Evolutionary conservation across 441 rosid genomes (phyloP), one percentile per base, ranked within the genome.

Genomic region (Macaranga tanarius): DNA sequence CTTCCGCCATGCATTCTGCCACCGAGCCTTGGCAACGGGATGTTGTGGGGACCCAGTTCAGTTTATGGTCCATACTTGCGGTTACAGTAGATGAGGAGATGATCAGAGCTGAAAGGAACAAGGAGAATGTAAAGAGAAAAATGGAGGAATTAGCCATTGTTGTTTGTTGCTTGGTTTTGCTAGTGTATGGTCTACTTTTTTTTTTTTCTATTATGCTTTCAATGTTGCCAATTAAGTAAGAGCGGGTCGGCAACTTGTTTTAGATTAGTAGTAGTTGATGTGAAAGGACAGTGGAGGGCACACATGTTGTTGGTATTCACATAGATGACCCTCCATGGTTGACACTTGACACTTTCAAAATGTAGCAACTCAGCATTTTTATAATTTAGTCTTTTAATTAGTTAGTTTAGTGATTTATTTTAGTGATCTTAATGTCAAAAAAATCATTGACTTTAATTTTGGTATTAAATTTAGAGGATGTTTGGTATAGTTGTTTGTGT

Each of bases 1-100:
- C 65, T 31, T 74, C 62, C 2, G 23, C 81, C 70, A 83, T 71
- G 84, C 95, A 90, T n/a, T 88, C 92, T 0, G 84, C 90, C 51
- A 87, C 73, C 19, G 89, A 83, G 58, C 93, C 97, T 10, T 67
- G 79, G 75, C 93, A 87, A 7, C 45, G 58, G 7, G 69, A 79
- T 60, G 13, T 52, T 67, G 16, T 65, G 17, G 75, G 84, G 9
- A 72, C 6, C 93, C 92, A 92, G 68, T 58, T 80, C 72, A 85
- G 74, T 16, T 62, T 65, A 48, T 40, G 76, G 40, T 67, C 78
- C 4, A 77, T 82, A 44, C 54, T 26, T 1, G 84, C 80, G 0
- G 71, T 68, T 13, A 47, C 80, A 25, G 79, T 25, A 26, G 76
- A 62, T 9, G 79, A 69, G 76, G 81, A 75, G 78, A 87, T 68